phyloP scores from a whole-genome alignment of 2,329 filamentous ascomycete genomes.

The Hypoxylon sp. region DNA sequence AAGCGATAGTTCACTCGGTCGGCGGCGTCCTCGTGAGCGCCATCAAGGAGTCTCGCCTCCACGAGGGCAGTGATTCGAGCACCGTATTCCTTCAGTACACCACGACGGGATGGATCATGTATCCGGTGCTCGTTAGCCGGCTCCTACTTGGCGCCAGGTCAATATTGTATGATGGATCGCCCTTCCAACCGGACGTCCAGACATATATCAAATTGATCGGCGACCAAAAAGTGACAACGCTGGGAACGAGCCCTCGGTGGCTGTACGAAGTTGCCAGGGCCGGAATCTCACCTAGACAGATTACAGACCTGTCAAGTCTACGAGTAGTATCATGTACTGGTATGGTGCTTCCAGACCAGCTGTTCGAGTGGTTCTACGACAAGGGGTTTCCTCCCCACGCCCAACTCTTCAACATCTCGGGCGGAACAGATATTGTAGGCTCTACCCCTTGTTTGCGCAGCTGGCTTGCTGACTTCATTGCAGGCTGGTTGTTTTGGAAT shows the following conservation, averaged over 20 bases:
- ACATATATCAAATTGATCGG: constrained; percentile 69
- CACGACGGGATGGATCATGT: constrained; percentile 91
- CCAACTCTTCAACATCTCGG: constrained; percentile 77
- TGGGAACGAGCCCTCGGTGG: constrained; percentile 81
- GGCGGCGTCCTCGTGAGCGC: constrained; percentile 67
- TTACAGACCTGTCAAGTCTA: constrained; percentile 69
- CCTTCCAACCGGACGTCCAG: constrained; percentile 73
- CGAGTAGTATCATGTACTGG: constrained; percentile 74
- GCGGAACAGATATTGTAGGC: constrained; percentile 77
- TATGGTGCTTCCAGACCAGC: constrained; percentile 79
- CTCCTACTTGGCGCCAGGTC: constrained; percentile 67
- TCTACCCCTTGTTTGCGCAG: neutral
- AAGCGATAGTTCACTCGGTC: constrained; percentile 83
- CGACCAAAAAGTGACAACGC: constrained; percentile 71
- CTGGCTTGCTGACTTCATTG: constrained; percentile 29
- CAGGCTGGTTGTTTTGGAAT: constrained; percentile 67
- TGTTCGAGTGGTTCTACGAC: constrained; percentile 83
- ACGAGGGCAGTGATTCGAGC: constrained; percentile 52
- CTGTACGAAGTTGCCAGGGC: constrained; percentile 75
- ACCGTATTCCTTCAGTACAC: constrained; percentile 63
- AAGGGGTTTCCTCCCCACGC: constrained; percentile 70
- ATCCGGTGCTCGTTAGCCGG: constrained; percentile 66
- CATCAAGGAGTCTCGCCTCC: constrained; percentile 66
- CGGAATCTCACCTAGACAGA: constrained; percentile 66
- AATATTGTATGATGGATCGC: constrained; percentile 84